Evolutionary conservation across 768 basidiomycete species (phyloP).

Genomic region (Leccinum aurantiacum): DNA sequence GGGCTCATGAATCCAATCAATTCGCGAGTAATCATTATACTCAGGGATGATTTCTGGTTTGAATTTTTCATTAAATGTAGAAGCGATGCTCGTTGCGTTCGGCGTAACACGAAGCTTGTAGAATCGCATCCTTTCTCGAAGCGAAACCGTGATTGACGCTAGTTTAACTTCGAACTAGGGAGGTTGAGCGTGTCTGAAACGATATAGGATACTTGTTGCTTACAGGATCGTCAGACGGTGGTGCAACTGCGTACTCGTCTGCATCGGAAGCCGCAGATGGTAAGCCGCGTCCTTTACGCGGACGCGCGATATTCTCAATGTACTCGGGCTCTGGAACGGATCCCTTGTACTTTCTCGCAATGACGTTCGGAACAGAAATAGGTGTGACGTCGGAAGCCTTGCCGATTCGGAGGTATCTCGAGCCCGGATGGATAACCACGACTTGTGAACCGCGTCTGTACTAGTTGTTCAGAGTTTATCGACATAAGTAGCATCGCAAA

Average conservation of each 20-base stretch:
- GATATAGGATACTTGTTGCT: slow-evolving; percentile 20
- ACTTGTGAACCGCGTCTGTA: slow-evolving; percentile 74
- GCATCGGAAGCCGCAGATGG: slow-evolving; percentile 31
- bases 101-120: slow-evolving; percentile 78
- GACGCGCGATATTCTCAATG: slow-evolving; percentile 55
- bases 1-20: slow-evolving; percentile 77
- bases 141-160: slow-evolving; percentile 63
- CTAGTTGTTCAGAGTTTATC: slow-evolving; percentile 30
- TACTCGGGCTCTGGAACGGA: slow-evolving; percentile 44
- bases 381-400: slow-evolving; percentile 77
- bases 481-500: slow-evolving; percentile 3
- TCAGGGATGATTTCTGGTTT: slow-evolving; percentile 85
- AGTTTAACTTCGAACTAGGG: slow-evolving; percentile 75
- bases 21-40: slow-evolving; percentile 75
- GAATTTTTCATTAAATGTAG: slow-evolving; percentile 80
- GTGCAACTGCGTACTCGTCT: slow-evolving; percentile 52
- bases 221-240: slow-evolving; percentile 63
- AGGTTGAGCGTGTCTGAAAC: slow-evolving; percentile 2
- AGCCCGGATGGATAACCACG: slow-evolving; percentile 79
- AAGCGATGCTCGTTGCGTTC: slow-evolving; percentile 67
- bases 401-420: slow-evolving; percentile 70
- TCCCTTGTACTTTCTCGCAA: slow-evolving; percentile 61
- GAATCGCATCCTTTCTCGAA: slow-evolving; percentile 82
- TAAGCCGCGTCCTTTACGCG: slow-evolving; percentile 39
- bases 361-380: slow-evolving; percentile 63